These are phyloP conservation scores for Lipomyces kockii DNA, from an alignment of 805 yeast species.

Conservation along the genomic window DNA sequence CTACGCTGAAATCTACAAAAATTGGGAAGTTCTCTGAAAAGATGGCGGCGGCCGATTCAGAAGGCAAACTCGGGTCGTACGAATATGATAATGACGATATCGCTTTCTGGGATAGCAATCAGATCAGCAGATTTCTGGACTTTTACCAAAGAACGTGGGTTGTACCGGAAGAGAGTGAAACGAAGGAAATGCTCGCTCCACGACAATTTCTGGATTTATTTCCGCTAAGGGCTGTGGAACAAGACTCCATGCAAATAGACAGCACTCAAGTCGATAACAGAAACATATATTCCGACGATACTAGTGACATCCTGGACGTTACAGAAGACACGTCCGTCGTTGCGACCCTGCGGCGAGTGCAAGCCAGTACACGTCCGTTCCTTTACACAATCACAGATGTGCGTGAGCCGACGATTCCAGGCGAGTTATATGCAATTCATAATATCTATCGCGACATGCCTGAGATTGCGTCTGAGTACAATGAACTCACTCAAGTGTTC, in stretches of 20 bases:
- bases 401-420: slow-evolving; percentile 4
- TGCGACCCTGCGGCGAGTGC: background rate
- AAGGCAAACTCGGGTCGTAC: slow-evolving; percentile 1
- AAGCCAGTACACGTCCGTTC: background rate
- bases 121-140: slow-evolving; percentile 22
- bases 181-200: slow-evolving; percentile 16
- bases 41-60: slow-evolving; percentile 3
- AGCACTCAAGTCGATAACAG: background rate
- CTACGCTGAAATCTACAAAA: slow-evolving; percentile 3
- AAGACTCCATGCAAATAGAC: background rate
- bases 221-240: slow-evolving; percentile 8
- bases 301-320: background rate
- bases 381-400: background rate
- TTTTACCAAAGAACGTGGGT: slow-evolving; percentile 29
- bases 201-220: slow-evolving; percentile 27
- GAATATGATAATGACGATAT: slow-evolving; percentile 18
- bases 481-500: slow-evolving; percentile 14
- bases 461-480: slow-evolving; percentile 10
- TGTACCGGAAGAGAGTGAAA: slow-evolving; percentile 23
- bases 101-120: slow-evolving; percentile 23
- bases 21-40: slow-evolving; percentile 21
- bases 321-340: background rate
- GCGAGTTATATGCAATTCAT: slow-evolving; percentile 15
- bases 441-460: slow-evolving; percentile 19
- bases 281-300: slow-evolving; percentile 1